phyloP scores from a whole-genome alignment of 1,284 basidiomycete species.

The Neolentinus lepideus region DNA sequence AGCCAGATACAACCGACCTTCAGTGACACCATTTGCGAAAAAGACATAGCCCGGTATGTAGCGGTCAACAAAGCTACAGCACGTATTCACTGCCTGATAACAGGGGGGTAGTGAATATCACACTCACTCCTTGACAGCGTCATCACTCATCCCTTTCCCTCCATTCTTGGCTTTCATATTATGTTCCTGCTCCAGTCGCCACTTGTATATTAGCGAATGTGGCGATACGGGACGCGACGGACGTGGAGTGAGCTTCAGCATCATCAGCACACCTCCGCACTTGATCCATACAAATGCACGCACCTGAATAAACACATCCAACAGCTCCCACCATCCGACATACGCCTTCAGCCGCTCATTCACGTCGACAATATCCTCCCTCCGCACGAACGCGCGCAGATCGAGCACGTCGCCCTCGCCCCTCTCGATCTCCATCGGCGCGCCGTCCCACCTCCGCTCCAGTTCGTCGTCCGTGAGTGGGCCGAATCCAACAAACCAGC shows the following conservation, averaged over 20 bases:
- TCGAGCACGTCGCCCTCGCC: constrained; percentile 15
- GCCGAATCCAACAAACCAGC: constrained; percentile 77
- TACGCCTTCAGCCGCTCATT: constrained; percentile 59
- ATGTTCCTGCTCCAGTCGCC: constrained; percentile 85
- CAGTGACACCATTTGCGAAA: constrained; percentile 44
- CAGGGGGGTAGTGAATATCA: too few relatives aligned
- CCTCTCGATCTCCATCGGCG: constrained; percentile 32
- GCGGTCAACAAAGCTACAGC: constrained; percentile 61
- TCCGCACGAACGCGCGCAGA: constrained; percentile 22
- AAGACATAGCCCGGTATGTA: constrained; percentile 86
- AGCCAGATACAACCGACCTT: constrained; percentile 13
- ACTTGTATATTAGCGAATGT: constrained; percentile 61
- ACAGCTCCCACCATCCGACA: constrained; percentile 54
- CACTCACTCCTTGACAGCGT: constrained; percentile 62
- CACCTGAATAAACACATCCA: constrained; percentile 70
- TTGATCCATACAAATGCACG: too few relatives aligned
- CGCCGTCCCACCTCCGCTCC: constrained; percentile 26
- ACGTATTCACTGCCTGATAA: background rate
- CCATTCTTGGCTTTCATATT: constrained; percentile 80
- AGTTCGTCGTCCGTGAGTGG: constrained; percentile 46
- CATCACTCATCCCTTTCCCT: constrained; percentile 82
- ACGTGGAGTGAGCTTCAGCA: background rate
- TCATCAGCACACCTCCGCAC: too few relatives aligned
- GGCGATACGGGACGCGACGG: constrained; percentile 7
- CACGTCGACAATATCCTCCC: constrained; percentile 48